Conservation (phyloP, 257 asterid genomes). For the Solanum peruvianum region DNA sequence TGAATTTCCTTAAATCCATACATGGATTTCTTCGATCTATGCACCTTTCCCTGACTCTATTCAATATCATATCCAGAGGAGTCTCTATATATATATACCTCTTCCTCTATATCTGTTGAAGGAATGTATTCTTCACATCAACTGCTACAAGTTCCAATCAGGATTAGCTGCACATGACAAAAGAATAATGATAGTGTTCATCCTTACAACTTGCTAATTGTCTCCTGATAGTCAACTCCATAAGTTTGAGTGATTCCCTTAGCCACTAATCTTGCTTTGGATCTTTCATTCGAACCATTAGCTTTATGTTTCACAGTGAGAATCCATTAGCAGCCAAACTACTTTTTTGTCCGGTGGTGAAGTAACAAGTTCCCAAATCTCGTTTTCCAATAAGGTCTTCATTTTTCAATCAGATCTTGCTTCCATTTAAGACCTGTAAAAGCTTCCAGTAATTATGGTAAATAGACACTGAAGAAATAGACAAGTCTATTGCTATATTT, state of each 20-base stretch:
- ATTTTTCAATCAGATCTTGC: too few species aligned
- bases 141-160: background rate
- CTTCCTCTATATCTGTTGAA: background rate
- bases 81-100: background rate
- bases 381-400: too few species aligned
- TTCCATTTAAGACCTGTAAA: too few species aligned
- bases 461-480: too few species aligned
- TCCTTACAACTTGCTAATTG: background rate
- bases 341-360: too few species aligned
- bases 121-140: background rate
- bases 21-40: background rate
- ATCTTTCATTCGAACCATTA: background rate
- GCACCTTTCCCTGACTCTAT: background rate
- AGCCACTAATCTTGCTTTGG: background rate
- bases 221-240: background rate
- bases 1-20: background rate
- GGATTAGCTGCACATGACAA: background rate
- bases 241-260: background rate
- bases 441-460: too few species aligned
- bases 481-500: too few species aligned
- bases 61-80: background rate
- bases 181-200: background rate
- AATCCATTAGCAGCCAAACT: background rate
- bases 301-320: background rate
- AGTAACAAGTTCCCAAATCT: too few species aligned